These are phyloP conservation scores for Annona cherimola DNA, from an alignment of 164 flowering plant species.

Conservation along the genomic window DNA sequence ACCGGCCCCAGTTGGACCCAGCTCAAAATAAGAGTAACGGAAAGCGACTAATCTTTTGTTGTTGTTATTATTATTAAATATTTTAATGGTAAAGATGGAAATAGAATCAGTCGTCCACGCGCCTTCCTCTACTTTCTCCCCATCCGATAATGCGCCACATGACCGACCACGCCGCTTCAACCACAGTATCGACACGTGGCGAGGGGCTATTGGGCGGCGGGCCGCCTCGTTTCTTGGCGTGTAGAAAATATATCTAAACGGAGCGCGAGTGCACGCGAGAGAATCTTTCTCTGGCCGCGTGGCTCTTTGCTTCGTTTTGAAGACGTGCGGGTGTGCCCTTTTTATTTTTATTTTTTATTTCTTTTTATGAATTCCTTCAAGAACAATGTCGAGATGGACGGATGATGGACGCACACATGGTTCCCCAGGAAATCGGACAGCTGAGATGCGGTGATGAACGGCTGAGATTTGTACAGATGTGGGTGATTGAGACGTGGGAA, in stretches of 20 bases:
- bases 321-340: not conserved
- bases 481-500: not conserved
- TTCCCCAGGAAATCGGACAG: no score
- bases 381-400: constrained; percentile 6
- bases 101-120: not conserved
- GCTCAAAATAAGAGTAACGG: no score
- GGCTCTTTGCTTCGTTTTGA: constrained; percentile 9
- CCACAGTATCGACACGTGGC: not conserved
- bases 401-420: constrained; percentile 12
- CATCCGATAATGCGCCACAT: constrained; percentile 15
- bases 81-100: no score
- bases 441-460: not conserved
- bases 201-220: not conserved
- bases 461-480: not conserved
- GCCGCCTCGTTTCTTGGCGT: not conserved
- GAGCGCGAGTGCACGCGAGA: constrained; percentile 10
- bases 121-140: not conserved
- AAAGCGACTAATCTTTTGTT: no score
- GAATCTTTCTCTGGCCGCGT: constrained; percentile 11
- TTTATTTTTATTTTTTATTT: not conserved
- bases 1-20: no score
- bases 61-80: no score
- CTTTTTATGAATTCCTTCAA: not conserved
- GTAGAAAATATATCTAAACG: not conserved
- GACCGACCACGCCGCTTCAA: constrained; percentile 3